A percentile compares a stretch with the other conserved stretches of the same genome.
phyloP scores from a whole-genome alignment of 345 rosid genomes.

The Barbarea vulgaris region DNA sequence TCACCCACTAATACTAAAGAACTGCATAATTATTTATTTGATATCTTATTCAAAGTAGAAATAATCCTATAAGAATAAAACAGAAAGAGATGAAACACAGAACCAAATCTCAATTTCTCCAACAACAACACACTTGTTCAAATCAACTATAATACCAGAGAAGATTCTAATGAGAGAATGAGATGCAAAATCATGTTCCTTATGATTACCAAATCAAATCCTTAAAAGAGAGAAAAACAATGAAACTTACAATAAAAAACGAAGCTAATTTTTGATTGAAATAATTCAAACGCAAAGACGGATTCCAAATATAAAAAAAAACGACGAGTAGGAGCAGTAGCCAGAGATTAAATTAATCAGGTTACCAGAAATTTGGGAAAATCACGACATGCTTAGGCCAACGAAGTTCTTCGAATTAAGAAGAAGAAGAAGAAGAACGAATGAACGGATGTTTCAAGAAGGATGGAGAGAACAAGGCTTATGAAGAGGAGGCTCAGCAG shows the following conservation, averaged over 20 bases:
- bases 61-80: too few species aligned
- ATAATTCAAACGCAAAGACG: neutral
- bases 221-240: too few species aligned
- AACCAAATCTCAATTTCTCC: too few species aligned
- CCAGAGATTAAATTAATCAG: neutral
- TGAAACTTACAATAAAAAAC: neutral
- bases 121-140: too few species aligned
- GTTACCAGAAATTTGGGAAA: conserved; percentile 45
- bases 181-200: neutral
- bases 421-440: conserved; percentile 5
- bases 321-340: neutral
- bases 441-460: neutral
- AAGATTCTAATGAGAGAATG: too few species aligned
- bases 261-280: neutral
- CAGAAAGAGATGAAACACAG: too few species aligned
- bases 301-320: neutral
- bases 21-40: too few species aligned
- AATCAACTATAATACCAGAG: too few species aligned
- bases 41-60: too few species aligned
- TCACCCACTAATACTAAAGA: too few species aligned
- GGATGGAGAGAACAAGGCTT: conserved; percentile 12
- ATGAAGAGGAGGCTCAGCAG: conserved; percentile 18
- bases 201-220: neutral
- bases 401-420: conserved; percentile 35
- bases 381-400: conserved; percentile 50